phyloP scores from a whole-genome alignment of 495 filamentous ascomycete species.

The Physcia stellaris region DNA sequence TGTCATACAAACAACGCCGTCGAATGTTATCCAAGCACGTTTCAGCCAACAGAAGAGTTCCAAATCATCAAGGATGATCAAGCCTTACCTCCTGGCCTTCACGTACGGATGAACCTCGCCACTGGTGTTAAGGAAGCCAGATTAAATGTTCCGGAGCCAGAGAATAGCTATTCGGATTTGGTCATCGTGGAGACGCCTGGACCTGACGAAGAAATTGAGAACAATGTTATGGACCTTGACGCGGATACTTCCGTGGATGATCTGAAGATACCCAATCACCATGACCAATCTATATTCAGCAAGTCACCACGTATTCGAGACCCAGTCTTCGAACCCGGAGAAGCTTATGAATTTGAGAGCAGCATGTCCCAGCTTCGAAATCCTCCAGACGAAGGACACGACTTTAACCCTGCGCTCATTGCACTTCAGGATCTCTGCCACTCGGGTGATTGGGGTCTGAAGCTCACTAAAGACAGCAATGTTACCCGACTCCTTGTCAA shows the following conservation, averaged over 20 bases:
- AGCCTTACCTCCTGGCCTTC: constrained; percentile 46
- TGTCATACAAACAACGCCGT: constrained; percentile 43
- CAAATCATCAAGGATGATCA: constrained; percentile 48
- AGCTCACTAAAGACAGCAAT: constrained; percentile 37
- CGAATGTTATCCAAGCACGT: constrained; percentile 51
- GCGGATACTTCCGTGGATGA: background rate
- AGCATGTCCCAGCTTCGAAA: background rate
- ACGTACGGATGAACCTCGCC: constrained; percentile 47
- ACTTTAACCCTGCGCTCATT: constrained; percentile 20
- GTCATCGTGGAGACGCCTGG: constrained; percentile 17
- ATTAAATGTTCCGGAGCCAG: constrained; percentile 22
- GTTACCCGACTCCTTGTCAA: constrained; percentile 27
- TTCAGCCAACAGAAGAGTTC: constrained; percentile 47
- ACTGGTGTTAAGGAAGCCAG: constrained; percentile 51
- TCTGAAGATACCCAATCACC: background rate
- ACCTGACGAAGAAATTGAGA: constrained; percentile 1
- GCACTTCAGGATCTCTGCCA: constrained; percentile 45
- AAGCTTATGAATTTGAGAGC: background rate
- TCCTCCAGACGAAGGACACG: background rate
- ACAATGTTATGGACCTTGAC: background rate
- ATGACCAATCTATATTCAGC: background rate
- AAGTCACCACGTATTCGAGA: background rate
- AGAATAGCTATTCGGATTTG: constrained; percentile 7
- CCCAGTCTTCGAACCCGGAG: background rate
- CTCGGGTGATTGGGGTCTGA: constrained; percentile 56